Evolutionary conservation across 2,329 filamentous ascomycete genomes (phyloP).

Genomic region (Epichloe uncinata): DNA sequence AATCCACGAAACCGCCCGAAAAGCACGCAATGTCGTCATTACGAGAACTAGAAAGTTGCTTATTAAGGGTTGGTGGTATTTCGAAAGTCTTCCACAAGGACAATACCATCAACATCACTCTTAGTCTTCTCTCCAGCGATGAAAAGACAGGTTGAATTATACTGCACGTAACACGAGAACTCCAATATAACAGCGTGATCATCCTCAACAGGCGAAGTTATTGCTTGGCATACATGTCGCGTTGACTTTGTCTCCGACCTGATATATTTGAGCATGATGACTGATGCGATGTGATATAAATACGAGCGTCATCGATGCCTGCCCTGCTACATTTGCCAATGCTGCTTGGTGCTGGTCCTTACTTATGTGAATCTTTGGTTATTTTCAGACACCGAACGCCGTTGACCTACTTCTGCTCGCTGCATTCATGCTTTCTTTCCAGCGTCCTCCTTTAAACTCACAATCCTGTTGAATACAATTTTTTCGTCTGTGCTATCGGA

Average conservation of each 20-base stretch:
- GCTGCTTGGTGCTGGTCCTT: neutral
- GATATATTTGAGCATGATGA: neutral
- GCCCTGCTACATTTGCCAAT: neutral
- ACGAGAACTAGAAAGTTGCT: too few relatives aligned
- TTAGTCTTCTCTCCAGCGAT: too few relatives aligned
- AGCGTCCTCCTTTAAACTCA: conserved; percentile 80
- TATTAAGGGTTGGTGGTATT: too few relatives aligned
- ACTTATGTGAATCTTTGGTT: neutral
- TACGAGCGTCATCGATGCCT: neutral
- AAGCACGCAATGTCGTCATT: neutral
- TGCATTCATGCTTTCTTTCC: conserved; percentile 36
- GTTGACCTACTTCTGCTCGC: neutral
- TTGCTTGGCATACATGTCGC: neutral
- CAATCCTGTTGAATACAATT: conserved; percentile 80
- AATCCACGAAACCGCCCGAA: neutral
- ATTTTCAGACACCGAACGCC: neutral
- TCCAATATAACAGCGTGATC: too few relatives aligned
- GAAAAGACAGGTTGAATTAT: too few relatives aligned
- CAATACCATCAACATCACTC: too few relatives aligned
- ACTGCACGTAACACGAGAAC: too few relatives aligned
- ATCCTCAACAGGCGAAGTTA: too few relatives aligned
- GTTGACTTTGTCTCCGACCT: neutral
- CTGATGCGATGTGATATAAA: neutral
- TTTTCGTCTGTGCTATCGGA: conserved; percentile 62
- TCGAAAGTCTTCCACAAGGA: too few relatives aligned